Base-by-base conservation (phyloP, 768 basidiomycete genomes). In the Rhizopogon sp. region DNA sequence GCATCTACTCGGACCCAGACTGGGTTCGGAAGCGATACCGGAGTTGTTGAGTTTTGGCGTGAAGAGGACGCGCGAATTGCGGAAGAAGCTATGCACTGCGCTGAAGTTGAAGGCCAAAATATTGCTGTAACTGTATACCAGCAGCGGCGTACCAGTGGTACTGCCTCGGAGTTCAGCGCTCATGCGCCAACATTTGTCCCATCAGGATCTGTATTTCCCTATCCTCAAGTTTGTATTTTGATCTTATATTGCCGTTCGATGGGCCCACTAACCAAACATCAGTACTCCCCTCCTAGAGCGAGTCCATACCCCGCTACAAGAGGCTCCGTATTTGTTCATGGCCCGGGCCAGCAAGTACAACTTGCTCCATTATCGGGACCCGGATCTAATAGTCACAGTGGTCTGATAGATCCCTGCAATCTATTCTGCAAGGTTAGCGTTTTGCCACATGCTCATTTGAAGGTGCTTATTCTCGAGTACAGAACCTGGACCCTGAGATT, bases 271-370 rank as follows among this genome's bases (percentile, higher is more conserved):
- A 44, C 28, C 55, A 28, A 45, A 39, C 39, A 17, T 40, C 58
- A 83, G 79, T 88, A 90, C 72, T 87, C 87, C 42, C 86, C 87
- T 52, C 85, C 88, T 6, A 82, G 83, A 57, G 73, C 71, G 25
- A 76, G 73, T 62, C 81, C 80, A 13, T 82, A 76, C 60, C 76
- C 70, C 43, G 72, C 69, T 3, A 72, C 71, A 40, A 70, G 70
- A 31, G 61, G 60, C 13, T 58, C 81, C 31, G 61, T 79, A 17
- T 93, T 93, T 64, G 76, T 90, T 7, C 90, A 92, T 68, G 91
- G 92, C 9, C 92, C 92, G 10, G 92, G 92, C 3, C 92, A 94
- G 66, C 91, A 93, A 67, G 90, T 93, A 35, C 90, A 94, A 67
- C 78, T 86, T 7, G 90, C 91, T 1, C 92, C 91, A 13, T 50